Evolutionary conservation across 1,284 basidiomycete species (phyloP).

Genomic region (Grifola frondosa): DNA sequence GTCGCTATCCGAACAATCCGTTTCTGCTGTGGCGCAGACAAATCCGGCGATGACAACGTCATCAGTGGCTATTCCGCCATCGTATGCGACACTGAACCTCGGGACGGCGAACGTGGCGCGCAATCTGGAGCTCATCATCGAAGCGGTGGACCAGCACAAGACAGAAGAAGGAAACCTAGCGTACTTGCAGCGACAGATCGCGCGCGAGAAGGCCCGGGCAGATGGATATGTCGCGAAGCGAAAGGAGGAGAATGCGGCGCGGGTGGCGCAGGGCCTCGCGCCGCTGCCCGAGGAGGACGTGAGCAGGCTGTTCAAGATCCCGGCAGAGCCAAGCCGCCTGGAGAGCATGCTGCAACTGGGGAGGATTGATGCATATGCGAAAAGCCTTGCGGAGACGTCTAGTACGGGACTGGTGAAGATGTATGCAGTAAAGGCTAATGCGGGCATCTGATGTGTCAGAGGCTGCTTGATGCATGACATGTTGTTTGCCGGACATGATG

Average conservation of each 20-base stretch:
- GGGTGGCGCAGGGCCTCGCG: conserved; percentile 82
- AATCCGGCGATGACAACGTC: conserved; percentile 39
- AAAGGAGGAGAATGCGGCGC: conserved; percentile 85
- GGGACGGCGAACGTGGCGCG: conserved; percentile 59
- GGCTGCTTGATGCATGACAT: conserved; percentile 5
- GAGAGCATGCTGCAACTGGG: conserved; percentile 87
- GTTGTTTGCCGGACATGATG: conserved; percentile 10
- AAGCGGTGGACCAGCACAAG: conserved; percentile 82
- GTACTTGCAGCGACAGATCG: conserved; percentile 90
- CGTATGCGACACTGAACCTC: conserved; percentile 62
- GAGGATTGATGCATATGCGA: conserved; percentile 84
- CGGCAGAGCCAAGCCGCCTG: conserved; percentile 85
- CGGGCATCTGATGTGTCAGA: conserved; percentile 22
- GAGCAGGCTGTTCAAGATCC: conserved; percentile 82
- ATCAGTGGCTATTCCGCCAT: conserved; percentile 46
- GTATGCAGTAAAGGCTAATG: conserved; percentile 59
- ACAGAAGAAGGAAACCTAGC: conserved; percentile 94
- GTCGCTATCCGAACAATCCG: conserved; percentile 49
- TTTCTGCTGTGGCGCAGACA: conserved; percentile 35
- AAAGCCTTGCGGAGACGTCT: conserved; percentile 72
- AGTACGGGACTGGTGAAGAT: conserved; percentile 74
- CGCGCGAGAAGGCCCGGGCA: conserved; percentile 82
- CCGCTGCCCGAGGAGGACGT: conserved; percentile 89
- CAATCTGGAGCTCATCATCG: conserved; percentile 81
- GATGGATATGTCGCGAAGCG: conserved; percentile 82